Evolutionary conservation across 2,329 filamentous ascomycete species (phyloP).

Genomic region (Dothistroma pini): DNA sequence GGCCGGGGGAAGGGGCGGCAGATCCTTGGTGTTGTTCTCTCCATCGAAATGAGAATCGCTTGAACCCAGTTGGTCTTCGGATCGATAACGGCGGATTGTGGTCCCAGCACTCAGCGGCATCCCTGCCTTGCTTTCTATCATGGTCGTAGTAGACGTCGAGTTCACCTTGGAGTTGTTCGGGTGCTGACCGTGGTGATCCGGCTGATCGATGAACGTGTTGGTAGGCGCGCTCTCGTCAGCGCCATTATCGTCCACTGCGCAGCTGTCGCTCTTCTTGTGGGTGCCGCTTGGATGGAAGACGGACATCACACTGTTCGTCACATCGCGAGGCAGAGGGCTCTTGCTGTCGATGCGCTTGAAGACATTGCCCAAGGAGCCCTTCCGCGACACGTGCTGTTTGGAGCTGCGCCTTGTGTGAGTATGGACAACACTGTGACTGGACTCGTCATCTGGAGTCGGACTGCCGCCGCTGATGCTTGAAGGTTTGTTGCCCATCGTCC

Average conservation of each 20-base stretch:
- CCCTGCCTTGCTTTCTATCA: conserved; percentile 22
- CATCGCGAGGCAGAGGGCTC: conserved; percentile 24
- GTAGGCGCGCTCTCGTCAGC: conserved; percentile 10
- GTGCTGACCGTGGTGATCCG: conserved; percentile 16
- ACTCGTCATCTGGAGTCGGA: conserved; percentile 24
- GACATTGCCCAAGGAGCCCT: conserved; percentile 30
- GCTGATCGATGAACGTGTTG: conserved; percentile 21
- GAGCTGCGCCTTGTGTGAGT: conserved; percentile 14
- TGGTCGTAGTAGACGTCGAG: conserved; percentile 27
- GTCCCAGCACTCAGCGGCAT: conserved; percentile 27
- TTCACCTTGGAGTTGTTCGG: conserved; percentile 16
- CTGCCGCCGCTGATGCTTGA: conserved; percentile 20
- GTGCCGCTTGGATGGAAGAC: conserved; percentile 18
- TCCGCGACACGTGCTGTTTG: conserved; percentile 25
- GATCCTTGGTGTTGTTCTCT: conserved; percentile 9
- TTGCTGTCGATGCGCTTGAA: conserved; percentile 32
- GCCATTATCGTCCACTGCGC: conserved; percentile 10
- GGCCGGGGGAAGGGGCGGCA: conserved; percentile 9
- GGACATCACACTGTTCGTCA: conserved; percentile 26
- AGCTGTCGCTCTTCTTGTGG: conserved; percentile 16
- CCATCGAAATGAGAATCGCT: conserved; percentile 6
- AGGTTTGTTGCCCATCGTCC: conserved; percentile 32
- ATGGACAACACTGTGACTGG: conserved; percentile 20
- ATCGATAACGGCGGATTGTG: conserved; percentile 24
- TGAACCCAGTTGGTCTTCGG: conserved; percentile 8